These are phyloP conservation scores for Umbilicus rupestris DNA, from an alignment of 164 flowering plant species.

Conservation along the genomic window DNA sequence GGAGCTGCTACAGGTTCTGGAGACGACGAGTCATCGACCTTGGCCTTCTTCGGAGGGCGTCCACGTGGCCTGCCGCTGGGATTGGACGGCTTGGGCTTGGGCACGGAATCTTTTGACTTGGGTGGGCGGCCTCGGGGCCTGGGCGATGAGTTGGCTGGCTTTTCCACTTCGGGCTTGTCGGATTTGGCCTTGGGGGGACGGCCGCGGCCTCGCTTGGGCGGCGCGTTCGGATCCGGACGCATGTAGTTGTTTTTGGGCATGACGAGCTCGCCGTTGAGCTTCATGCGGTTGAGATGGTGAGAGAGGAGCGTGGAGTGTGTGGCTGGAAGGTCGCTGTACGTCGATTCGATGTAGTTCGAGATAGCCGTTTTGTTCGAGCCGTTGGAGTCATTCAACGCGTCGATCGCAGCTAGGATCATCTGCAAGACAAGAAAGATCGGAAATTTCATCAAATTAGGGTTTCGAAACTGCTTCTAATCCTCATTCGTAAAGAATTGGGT, in stretches of 20 bases:
- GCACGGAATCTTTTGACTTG: slow-evolving; percentile 36
- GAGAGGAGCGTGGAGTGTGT: slow-evolving; percentile 48
- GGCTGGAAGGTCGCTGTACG: slow-evolving; percentile 48
- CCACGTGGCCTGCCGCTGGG: slow-evolving; percentile 42
- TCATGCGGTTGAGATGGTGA: slow-evolving; percentile 58
- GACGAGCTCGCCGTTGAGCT: slow-evolving; percentile 48
- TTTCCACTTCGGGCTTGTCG: slow-evolving; percentile 3
- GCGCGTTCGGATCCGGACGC: slow-evolving; percentile 54
- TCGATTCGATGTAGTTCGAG: slow-evolving; percentile 51
- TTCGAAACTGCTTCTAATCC: not conserved
- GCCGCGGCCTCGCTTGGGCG: slow-evolving; percentile 76
- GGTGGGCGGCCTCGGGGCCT: slow-evolving; percentile 45
- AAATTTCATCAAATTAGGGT: not conserved
- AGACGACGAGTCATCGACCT: slow-evolving; percentile 9
- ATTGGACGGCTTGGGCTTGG: slow-evolving; percentile 12
- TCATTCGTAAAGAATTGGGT: not conserved
- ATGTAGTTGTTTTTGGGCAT: slow-evolving; percentile 66
- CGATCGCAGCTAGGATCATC: slow-evolving; percentile 73
- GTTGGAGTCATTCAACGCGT: slow-evolving; percentile 39
- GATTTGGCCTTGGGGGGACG: slow-evolving; percentile 76
- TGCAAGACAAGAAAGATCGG: slow-evolving; percentile 16
- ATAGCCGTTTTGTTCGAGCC: slow-evolving; percentile 70
- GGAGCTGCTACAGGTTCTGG: not conserved
- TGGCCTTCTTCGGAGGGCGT: slow-evolving; percentile 50
- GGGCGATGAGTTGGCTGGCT: not conserved